Percentiles rank a stretch among this genome's conserved stretches.
phyloP scores from a whole-genome alignment of 2,329 filamentous ascomycete species.

The Pezizomycotina sp. region DNA sequence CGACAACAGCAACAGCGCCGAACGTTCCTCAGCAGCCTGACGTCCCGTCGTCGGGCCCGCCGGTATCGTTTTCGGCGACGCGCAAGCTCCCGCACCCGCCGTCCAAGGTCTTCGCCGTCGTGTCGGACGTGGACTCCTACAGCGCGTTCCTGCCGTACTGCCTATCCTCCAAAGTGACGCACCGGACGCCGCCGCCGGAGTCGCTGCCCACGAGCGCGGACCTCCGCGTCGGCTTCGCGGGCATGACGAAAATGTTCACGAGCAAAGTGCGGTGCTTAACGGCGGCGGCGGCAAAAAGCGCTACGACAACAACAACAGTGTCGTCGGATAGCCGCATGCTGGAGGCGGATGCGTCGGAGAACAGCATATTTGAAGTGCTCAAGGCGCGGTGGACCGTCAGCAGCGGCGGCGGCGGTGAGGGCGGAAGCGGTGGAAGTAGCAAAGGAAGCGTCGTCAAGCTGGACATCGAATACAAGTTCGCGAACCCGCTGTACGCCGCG shows the following conservation, averaged over 20 bases:
- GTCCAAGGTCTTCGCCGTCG: slow-evolving; percentile 58
- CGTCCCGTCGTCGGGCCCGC: slow-evolving; percentile 28
- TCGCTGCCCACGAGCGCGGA: slow-evolving; percentile 51
- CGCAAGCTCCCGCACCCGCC: slow-evolving; percentile 63
- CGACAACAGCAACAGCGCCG: slow-evolving; percentile 24
- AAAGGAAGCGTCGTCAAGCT: slow-evolving; percentile 62
- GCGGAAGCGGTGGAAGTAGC: slow-evolving; percentile 27
- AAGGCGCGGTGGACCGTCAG: slow-evolving; percentile 52
- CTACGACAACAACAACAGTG: slow-evolving; percentile 44
- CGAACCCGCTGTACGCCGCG: slow-evolving; percentile 72
- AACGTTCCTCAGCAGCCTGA: slow-evolving; percentile 32
- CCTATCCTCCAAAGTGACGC: slow-evolving; percentile 56
- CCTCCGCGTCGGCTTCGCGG: slow-evolving; percentile 71
- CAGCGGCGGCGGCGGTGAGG: slow-evolving; percentile 26
- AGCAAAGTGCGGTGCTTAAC: slow-evolving; percentile 64
- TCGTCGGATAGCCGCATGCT: slow-evolving; percentile 32
- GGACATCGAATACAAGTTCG: slow-evolving; percentile 65
- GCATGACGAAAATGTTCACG: slow-evolving; percentile 68
- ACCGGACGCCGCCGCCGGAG: slow-evolving; percentile 38
- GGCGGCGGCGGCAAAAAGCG: too few relatives aligned
- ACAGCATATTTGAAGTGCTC: slow-evolving; percentile 48
- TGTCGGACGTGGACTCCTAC: slow-evolving; percentile 80
- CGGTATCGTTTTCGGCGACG: slow-evolving; percentile 52
- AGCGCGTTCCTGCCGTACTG: slow-evolving; percentile 83
- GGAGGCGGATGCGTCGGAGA: slow-evolving; percentile 30